Percentiles rank a stretch among this genome's conserved stretches.
These are phyloP conservation scores for Mycena galericulata DNA, from an alignment of 768 basidiomycete genomes.

Conservation along the genomic window DNA sequence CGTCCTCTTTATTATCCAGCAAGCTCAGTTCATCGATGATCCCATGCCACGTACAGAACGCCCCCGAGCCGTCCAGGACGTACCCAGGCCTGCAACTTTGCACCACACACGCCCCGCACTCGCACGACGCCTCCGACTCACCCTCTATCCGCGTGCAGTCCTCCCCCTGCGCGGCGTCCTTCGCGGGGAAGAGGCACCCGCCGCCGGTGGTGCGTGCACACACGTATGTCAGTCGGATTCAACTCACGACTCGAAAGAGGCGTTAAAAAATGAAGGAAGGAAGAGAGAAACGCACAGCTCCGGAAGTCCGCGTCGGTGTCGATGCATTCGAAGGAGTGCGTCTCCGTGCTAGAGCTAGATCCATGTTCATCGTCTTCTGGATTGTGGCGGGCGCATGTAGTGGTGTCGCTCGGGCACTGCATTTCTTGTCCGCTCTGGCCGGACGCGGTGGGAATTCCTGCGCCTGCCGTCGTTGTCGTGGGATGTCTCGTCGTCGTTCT, in stretches of 20 bases:
- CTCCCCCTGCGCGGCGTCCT: background rate
- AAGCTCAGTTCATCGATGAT: background rate
- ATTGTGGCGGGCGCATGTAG: conserved; percentile 1
- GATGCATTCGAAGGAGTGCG: conserved; percentile 12
- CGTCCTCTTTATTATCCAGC: background rate
- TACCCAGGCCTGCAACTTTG: conserved; percentile 10
- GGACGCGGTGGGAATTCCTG: no score
- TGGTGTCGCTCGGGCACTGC: background rate
- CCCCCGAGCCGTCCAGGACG: background rate
- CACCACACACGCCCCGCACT: conserved; percentile 9
- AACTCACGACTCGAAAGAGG: no score
- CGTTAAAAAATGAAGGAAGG: background rate
- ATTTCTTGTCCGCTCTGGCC: no score
- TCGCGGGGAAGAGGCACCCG: conserved; percentile 1
- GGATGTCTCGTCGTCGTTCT: no score
- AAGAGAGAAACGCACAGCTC: conserved; percentile 3
- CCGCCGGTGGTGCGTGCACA: background rate
- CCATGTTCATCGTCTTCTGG: background rate
- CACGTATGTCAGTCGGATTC: background rate
- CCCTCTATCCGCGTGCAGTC: conserved; percentile 16
- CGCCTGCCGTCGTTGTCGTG: background rate
- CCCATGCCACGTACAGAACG: conserved; percentile 15
- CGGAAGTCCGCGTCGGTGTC: conserved; percentile 9
- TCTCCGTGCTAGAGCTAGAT: no score
- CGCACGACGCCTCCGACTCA: background rate